Evolutionary conservation across 164 flowering plant genomes (phyloP).

Genomic region (Kalanchoe fedtschenkoi): DNA sequence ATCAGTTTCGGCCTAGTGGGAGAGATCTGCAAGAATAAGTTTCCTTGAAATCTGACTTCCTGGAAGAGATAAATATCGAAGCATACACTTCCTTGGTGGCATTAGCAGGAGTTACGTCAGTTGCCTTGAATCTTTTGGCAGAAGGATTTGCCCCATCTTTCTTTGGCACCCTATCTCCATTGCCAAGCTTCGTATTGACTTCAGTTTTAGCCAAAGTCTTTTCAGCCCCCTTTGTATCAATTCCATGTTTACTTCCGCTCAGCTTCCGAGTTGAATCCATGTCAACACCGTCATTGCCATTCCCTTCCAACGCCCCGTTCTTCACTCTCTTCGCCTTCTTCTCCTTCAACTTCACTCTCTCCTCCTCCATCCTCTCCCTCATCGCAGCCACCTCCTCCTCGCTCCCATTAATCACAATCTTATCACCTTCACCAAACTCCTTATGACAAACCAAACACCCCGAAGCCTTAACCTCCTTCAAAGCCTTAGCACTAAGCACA

Average conservation of each 20-base stretch:
- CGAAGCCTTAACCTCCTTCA: slow-evolving; percentile 78
- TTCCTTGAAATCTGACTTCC: slow-evolving; percentile 65
- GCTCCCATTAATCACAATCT: slow-evolving; percentile 72
- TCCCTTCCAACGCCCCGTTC: slow-evolving; percentile 23
- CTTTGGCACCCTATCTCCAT: slow-evolving; percentile 13
- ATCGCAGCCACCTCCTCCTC: slow-evolving; percentile 67
- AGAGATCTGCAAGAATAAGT: slow-evolving; percentile 85
- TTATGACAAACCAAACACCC: slow-evolving; percentile 68
- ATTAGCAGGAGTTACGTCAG: slow-evolving; percentile 46
- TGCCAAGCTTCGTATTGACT: slow-evolving; percentile 24
- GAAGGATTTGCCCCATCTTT: slow-evolving; percentile 21
- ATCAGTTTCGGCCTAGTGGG: slow-evolving; percentile 80
- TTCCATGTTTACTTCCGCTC: slow-evolving; percentile 49
- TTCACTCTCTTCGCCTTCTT: slow-evolving; percentile 51
- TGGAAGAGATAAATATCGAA: slow-evolving; percentile 86
- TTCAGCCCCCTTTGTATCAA: slow-evolving; percentile 20
- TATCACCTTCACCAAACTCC: slow-evolving; percentile 59
- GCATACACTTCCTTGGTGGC: slow-evolving; percentile 81
- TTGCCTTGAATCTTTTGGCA: slow-evolving; percentile 54
- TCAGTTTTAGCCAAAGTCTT: slow-evolving; percentile 24
- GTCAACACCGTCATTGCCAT: slow-evolving; percentile 14
- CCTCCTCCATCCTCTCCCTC: slow-evolving; percentile 65
- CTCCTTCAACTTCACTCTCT: slow-evolving; percentile 42
- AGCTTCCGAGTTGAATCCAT: slow-evolving; percentile 7
- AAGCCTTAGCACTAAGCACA: slow-evolving; percentile 83